Conservation (phyloP, 2,329 filamentous ascomycete species). For the Ceratocystis huliohia region DNA sequence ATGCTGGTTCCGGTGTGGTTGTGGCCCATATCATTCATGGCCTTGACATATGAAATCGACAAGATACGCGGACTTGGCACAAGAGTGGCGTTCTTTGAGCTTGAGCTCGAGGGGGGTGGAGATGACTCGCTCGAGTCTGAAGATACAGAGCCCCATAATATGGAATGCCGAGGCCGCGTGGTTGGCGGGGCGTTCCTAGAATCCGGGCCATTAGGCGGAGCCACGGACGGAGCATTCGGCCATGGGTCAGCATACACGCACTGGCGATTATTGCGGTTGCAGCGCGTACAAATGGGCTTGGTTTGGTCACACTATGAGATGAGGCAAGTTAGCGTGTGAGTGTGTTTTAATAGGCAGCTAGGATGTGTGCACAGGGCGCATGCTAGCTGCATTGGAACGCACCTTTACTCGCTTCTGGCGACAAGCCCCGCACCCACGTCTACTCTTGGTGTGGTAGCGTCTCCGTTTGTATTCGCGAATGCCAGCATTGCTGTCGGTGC, state of each 20-base stretch:
- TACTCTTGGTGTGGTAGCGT: conserved; percentile 19
- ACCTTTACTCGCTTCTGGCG: conserved; percentile 25
- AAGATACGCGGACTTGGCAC: conserved; percentile 9
- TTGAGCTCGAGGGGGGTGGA: neutral
- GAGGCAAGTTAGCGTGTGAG: neutral
- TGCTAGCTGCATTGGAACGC: conserved; percentile 3
- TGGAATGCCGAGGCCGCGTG: neutral
- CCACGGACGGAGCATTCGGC: neutral
- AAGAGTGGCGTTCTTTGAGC: neutral
- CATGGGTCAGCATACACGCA: conserved; percentile 20
- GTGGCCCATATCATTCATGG: conserved; percentile 14
- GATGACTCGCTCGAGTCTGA: conserved; percentile 6
- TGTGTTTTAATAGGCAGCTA: neutral
- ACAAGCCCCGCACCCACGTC: conserved; percentile 22
- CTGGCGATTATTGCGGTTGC: conserved; percentile 21
- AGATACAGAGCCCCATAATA: neutral
- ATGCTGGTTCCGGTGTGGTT: conserved; percentile 14
- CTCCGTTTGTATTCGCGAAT: conserved; percentile 20
- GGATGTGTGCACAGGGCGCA: neutral
- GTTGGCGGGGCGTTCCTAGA: neutral
- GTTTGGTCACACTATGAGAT: conserved; percentile 23
- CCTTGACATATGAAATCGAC: conserved; percentile 16
- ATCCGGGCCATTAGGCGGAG: neutral
- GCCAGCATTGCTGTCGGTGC: neutral
- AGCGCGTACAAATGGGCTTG: conserved; percentile 23